Conservation (phyloP, 345 rosid genomes). For the Punica granatum region DNA sequence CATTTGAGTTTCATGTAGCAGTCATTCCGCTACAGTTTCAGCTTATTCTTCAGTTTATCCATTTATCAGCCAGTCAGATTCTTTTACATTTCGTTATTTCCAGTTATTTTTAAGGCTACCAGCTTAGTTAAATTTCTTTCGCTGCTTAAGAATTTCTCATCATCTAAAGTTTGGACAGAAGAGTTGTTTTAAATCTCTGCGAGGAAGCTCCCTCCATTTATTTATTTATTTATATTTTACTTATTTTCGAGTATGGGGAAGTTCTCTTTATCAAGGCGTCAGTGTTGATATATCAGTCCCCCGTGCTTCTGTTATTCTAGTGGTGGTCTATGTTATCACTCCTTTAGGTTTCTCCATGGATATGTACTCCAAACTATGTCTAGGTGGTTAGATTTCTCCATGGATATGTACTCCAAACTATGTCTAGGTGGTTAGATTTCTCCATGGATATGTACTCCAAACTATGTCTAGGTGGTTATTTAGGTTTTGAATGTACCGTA, state of each 20-base stretch:
- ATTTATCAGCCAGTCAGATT: slow-evolving; percentile 27
- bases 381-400: too few species aligned
- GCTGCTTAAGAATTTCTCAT: not conserved
- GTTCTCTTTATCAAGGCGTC: not conserved
- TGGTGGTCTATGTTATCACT: not conserved
- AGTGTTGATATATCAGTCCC: not conserved
- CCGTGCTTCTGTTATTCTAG: not conserved
- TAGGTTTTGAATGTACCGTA: not conserved
- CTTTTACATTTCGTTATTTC: slow-evolving; percentile 21
- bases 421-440: too few species aligned
- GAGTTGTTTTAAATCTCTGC: not conserved
- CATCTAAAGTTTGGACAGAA: not conserved
- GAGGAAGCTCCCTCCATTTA: not conserved
- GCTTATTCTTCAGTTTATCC: slow-evolving; percentile 28
- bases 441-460: too few species aligned
- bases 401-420: too few species aligned
- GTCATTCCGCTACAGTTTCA: slow-evolving; percentile 40
- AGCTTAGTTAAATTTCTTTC: slow-evolving; percentile 11
- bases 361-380: not conserved
- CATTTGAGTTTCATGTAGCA: slow-evolving; percentile 53
- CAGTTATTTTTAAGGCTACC: slow-evolving; percentile 15
- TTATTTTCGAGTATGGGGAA: not conserved
- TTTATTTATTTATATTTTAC: too few species aligned
- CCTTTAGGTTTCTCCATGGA: not conserved
- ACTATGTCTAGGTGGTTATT: not conserved